Evolutionary conservation across 257 asterid species (phyloP), one percentile per base, ranked within the genome.

Genomic region (Osmanthus fragrans): DNA sequence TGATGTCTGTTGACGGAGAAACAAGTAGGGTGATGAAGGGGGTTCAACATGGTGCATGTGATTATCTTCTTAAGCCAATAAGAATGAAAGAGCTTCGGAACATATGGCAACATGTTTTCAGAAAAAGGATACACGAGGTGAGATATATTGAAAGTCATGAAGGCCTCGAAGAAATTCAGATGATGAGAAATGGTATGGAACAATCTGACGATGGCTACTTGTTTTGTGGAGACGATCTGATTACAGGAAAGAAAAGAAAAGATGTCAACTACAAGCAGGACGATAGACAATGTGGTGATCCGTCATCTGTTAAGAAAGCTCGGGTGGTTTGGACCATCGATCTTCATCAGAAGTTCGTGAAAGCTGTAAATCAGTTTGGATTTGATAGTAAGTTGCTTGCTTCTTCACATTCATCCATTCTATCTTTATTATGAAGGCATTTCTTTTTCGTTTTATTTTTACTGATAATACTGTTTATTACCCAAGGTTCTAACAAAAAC

Each of bases 1-100:
- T 94, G 94, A 94, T 89, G 97, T 92, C 94, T 19, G 92, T 85
- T 12, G 96, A 92, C 74, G 96, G 96, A 68, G 94, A 90, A 72
- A 88, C 94, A 5, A 89, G 94, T 79, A 79, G 89, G 85, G 96
- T 92, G 82, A 89, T 90, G 98, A 94, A 90, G 82, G 96, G 92
- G 12, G 91, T 94, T 39, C 91, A 87, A 72, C 91, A 88, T 8
- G 96, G 98, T 0, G 98, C 98, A 0, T 94, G 98, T 25, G 97
- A 90, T 77, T 94, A 90, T 82, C 97, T 94, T 39, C 86, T 90
- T 0, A 94, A 94, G 85, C 98, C 98, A 0, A 86, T 94, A 76
- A 81, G 94, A 54, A 84, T 86, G 91, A 88, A 87, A 71, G 98
- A 90, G 87, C 93, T 94, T 40, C 83, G 87, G 3, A 90, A 92